Percentiles rank a stretch among this genome's conserved stretches.
Conservation (phyloP, 129 eudicot genomes). For the Flaveria ramosissima region DNA sequence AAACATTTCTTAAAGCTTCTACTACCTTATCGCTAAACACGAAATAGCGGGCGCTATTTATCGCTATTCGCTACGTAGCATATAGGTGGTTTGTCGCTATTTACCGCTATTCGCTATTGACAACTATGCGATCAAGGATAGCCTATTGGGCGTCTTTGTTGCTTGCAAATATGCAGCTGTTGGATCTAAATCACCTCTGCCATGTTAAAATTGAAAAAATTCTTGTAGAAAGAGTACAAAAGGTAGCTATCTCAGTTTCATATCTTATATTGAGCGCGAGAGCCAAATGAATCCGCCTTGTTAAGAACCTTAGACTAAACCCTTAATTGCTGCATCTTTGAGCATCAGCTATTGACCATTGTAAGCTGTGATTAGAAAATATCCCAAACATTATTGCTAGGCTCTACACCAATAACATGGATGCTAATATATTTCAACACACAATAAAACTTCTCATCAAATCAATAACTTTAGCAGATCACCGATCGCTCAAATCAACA, state of each 20-base stretch:
- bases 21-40: too few species aligned
- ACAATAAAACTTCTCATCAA: neutral
- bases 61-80: too few species aligned
- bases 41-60: too few species aligned
- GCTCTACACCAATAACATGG: constrained; percentile 13
- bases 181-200: neutral
- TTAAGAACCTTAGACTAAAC: neutral
- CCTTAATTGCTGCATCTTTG: neutral
- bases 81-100: too few species aligned
- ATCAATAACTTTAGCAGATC: constrained; percentile 1
- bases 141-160: neutral
- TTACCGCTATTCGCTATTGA: too few species aligned
- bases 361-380: neutral
- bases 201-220: neutral
- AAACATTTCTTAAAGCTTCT: too few species aligned
- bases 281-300: neutral
- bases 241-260: neutral
- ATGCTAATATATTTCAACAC: neutral
- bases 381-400: constrained; percentile 2
- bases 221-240: neutral
- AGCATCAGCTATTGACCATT: constrained; percentile 14
- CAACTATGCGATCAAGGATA: neutral
- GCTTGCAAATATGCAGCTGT: neutral
- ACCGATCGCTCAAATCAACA: constrained; percentile 8
- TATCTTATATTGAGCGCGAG: neutral